phyloP scores from a whole-genome alignment of 306 rosid genomes.

The Abrus pulchellus region DNA sequence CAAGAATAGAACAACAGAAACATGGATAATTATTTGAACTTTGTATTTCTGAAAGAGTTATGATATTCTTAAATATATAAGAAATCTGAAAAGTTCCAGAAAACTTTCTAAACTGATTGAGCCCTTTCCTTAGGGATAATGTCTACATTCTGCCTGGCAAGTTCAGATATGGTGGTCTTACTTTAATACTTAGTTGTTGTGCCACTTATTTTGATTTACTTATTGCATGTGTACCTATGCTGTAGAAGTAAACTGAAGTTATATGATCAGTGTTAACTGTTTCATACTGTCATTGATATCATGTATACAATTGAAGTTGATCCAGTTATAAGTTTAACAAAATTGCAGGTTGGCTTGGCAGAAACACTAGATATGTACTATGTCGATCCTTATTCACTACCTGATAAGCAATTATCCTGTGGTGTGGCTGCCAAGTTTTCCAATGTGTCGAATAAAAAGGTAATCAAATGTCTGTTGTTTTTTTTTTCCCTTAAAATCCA shows the following conservation, averaged over 20 bases:
- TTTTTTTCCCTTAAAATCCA: background rate
- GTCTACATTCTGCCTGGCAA: slow-evolving; percentile 28
- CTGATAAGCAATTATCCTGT: slow-evolving; percentile 71
- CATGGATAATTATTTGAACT: background rate
- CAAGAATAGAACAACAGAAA: slow-evolving; percentile 5
- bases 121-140: slow-evolving; percentile 2
- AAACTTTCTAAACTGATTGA: background rate
- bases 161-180: slow-evolving; percentile 2
- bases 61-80: slow-evolving; percentile 19
- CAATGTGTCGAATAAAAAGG: slow-evolving; percentile 70
- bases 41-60: slow-evolving; percentile 23
- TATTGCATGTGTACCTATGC: slow-evolving; percentile 11
- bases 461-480: slow-evolving; percentile 36
- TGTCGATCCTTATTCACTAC: slow-evolving; percentile 80
- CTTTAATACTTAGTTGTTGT: background rate
- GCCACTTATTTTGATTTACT: slow-evolving; percentile 25
- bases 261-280: background rate
- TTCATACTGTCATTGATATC: slow-evolving; percentile 19
- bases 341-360: slow-evolving; percentile 81
- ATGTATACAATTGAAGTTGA: slow-evolving; percentile 28
- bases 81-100: slow-evolving; percentile 5
- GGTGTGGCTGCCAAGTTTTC: slow-evolving; percentile 62
- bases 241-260: slow-evolving; percentile 25
- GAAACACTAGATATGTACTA: slow-evolving; percentile 79
- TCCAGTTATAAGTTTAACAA: slow-evolving; percentile 30